Evolutionary conservation across 352 stramenopile species (phyloP).

Genomic region (Blastocystis sp.): DNA sequence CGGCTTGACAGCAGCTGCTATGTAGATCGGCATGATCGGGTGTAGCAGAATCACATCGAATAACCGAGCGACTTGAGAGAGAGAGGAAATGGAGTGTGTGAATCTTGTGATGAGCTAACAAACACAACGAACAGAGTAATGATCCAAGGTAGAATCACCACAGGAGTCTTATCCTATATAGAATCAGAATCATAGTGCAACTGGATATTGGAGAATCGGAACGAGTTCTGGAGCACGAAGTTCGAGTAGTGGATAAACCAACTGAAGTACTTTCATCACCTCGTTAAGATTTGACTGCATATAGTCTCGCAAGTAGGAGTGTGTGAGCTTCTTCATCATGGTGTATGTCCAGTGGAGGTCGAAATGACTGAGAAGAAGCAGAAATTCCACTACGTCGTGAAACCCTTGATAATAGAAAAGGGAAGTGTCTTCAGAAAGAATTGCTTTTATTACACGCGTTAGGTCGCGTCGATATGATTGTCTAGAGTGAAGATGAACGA

Average conservation of each 20-base stretch:
- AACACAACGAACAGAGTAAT: neutral
- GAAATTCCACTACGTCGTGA: conserved; percentile 45
- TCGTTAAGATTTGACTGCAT: neutral
- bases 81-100: neutral
- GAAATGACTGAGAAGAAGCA: conserved; percentile 21
- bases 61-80: neutral
- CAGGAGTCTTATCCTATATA: neutral
- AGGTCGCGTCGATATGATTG: neutral
- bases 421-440: neutral
- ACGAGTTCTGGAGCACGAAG: neutral
- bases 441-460: neutral
- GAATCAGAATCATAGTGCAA: neutral
- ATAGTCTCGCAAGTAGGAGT: conserved; percentile 11
- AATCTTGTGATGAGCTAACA: neutral
- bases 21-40: conserved; percentile 32
- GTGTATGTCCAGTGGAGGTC: conserved; percentile 45
- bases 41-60: conserved; percentile 48
- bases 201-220: conserved; percentile 20
- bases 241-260: neutral
- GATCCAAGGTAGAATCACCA: conserved; percentile 31
- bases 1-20: neutral
- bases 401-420: conserved; percentile 49
- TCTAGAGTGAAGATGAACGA: neutral
- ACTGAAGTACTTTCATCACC: conserved; percentile 1
- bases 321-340: conserved; percentile 2